Evolutionary conservation across 306 rosid species (phyloP).

Genomic region (Begonia loranthoides): DNA sequence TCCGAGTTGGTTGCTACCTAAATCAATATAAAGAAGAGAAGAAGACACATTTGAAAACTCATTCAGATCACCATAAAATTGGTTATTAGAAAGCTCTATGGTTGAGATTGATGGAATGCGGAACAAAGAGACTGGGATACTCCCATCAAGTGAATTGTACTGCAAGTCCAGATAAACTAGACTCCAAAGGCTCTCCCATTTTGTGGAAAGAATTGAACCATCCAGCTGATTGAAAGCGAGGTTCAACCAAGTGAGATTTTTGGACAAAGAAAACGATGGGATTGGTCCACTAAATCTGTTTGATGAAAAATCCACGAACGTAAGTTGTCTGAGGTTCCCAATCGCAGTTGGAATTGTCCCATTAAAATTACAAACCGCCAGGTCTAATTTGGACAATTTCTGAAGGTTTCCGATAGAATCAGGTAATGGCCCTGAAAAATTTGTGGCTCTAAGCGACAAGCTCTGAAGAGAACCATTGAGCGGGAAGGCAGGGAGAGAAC

Average conservation of each 20-base stretch:
- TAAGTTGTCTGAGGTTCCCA: constrained; percentile 8
- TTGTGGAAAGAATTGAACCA: constrained; percentile 12
- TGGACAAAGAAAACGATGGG: constrained; percentile 13
- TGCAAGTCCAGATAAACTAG: constrained; percentile 15
- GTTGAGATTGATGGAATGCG: too few relatives aligned
- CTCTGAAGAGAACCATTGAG: constrained; percentile 1
- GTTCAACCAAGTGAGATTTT: constrained; percentile 7
- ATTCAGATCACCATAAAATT: too few relatives aligned
- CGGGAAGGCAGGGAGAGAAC: constrained; percentile 17
- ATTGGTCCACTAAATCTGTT: constrained; percentile 22
- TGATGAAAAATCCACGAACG: background rate
- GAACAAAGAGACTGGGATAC: constrained; percentile 12
- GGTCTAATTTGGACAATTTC: constrained; percentile 10
- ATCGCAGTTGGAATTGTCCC: constrained; percentile 17
- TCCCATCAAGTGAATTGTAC: constrained; percentile 14
- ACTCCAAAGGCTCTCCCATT: constrained; percentile 12
- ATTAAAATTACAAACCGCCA: constrained; percentile 7
- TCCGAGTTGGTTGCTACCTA: constrained; percentile 30
- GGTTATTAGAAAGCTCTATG: too few relatives aligned
- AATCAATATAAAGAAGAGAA: constrained; percentile 22
- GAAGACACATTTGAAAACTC: constrained; percentile 9
- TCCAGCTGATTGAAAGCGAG: constrained; percentile 12
- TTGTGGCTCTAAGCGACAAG: constrained; percentile 1
- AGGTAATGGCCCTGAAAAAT: constrained; percentile 14
- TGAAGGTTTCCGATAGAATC: constrained; percentile 14